A percentile compares a stretch with the other conserved stretches of the same genome.
These are phyloP conservation scores for Vaccinium darrowii DNA, from an alignment of 148 eudicot species.

Conservation along the genomic window DNA sequence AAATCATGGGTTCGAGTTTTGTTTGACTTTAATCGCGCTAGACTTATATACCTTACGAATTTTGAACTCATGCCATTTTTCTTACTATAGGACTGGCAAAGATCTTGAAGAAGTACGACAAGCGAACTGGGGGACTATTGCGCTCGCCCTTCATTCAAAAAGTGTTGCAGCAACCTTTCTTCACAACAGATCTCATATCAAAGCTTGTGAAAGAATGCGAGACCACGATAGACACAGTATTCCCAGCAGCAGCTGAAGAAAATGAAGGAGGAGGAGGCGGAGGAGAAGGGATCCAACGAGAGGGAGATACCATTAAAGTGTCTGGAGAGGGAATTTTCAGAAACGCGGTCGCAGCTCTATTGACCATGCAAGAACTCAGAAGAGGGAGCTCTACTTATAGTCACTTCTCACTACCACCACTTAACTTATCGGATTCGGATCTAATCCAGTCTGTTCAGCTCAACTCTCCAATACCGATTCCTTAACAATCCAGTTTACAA, in stretches of 20 bases:
- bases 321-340: conserved; percentile 64
- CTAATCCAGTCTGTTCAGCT: conserved; percentile 35
- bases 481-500: not conserved
- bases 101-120: conserved; percentile 84
- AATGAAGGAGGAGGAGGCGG: conserved; percentile 2
- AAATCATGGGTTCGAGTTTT: not conserved
- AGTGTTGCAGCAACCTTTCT: conserved; percentile 68
- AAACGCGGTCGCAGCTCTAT: conserved; percentile 69
- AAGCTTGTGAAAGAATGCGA: conserved; percentile 69
- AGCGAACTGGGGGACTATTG: conserved; percentile 62
- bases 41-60: not conserved
- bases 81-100: conserved; percentile 60
- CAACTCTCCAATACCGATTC: conserved; percentile 40
- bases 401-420: conserved; percentile 65
- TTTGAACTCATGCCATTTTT: not conserved
- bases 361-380: conserved; percentile 67
- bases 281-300: not conserved
- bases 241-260: conserved; percentile 28
- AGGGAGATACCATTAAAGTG: conserved; percentile 21
- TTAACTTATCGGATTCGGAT: conserved; percentile 44
- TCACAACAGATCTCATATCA: conserved; percentile 65
- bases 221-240: conserved; percentile 46
- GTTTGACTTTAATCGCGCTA: not conserved
- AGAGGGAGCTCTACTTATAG: conserved; percentile 65
- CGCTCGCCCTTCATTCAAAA: conserved; percentile 65